A percentile compares a stretch with the other conserved stretches of the same genome.
Evolutionary conservation across 257 asterid species (phyloP).

Genomic region (Capsicum baccatum): DNA sequence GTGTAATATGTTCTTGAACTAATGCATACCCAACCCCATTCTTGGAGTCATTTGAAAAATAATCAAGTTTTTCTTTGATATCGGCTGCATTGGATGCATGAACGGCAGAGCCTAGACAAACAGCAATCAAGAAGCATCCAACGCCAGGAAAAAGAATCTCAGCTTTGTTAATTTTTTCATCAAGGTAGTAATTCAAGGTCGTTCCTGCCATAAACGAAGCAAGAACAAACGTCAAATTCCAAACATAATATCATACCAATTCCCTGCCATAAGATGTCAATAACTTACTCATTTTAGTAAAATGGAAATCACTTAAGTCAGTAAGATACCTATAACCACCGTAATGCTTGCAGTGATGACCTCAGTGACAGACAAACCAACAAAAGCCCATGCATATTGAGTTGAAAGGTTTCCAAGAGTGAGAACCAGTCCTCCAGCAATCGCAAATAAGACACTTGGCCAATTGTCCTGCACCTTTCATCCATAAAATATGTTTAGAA

Average conservation of each 20-base stretch:
- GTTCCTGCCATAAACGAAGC: constrained; percentile 59
- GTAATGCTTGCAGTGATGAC: constrained; percentile 84
- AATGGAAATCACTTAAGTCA: not conserved
- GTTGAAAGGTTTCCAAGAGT: constrained; percentile 89
- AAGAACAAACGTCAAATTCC: not conserved
- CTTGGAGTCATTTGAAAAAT: constrained; percentile 41
- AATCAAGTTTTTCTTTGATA: constrained; percentile 68
- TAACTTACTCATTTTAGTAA: not conserved
- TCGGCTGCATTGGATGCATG: constrained; percentile 85
- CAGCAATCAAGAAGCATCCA: constrained; percentile 91
- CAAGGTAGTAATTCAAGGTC: constrained; percentile 84
- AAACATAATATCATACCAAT: not conserved
- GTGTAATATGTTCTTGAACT: not conserved
- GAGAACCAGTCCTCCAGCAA: constrained; percentile 87
- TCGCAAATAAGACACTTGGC: constrained; percentile 80
- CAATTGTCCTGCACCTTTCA: constrained; percentile 69
- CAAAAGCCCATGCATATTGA: constrained; percentile 95
- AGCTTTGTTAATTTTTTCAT: constrained; percentile 83
- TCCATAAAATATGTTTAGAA: not conserved
- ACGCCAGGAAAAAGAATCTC: constrained; percentile 97
- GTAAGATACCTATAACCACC: constrained; percentile 81
- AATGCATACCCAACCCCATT: constrained; percentile 47
- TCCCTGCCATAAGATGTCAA: not conserved
- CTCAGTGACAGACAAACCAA: constrained; percentile 92
- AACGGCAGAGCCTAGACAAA: constrained; percentile 78